Conservation (phyloP, 2,329 filamentous ascomycete genomes). For the Gnomoniopsis smithogilvyi region DNA sequence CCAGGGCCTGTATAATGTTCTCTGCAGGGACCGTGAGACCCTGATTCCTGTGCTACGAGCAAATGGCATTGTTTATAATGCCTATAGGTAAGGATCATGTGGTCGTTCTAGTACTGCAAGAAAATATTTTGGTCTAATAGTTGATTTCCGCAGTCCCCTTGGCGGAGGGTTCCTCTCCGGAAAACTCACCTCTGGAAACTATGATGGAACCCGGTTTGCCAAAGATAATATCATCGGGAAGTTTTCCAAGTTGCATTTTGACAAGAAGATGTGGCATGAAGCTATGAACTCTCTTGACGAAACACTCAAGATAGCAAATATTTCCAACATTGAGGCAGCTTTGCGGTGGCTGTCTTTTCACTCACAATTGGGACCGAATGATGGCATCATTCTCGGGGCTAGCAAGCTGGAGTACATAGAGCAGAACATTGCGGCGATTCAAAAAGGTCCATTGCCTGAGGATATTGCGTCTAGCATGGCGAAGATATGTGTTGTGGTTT, state of each 20-base stretch:
- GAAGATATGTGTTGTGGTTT: too few species aligned
- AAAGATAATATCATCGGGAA: slow-evolving; percentile 16
- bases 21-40: slow-evolving; percentile 13
- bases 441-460: too few species aligned
- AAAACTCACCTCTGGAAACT: slow-evolving; percentile 16
- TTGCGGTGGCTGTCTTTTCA: not conserved
- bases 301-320: slow-evolving; percentile 11
- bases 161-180: slow-evolving; percentile 21
- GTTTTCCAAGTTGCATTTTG: slow-evolving; percentile 16
- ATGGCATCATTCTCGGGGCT: not conserved
- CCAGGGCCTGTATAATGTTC: slow-evolving; percentile 18
- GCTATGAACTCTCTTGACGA: slow-evolving; percentile 10
- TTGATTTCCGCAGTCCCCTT: slow-evolving; percentile 14
- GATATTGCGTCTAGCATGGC: too few species aligned
- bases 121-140: not conserved
- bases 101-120: not conserved
- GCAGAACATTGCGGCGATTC: too few species aligned
- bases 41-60: slow-evolving; percentile 8
- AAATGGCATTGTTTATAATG: slow-evolving; percentile 14
- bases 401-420: not conserved
- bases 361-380: not conserved
- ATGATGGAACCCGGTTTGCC: slow-evolving; percentile 20
- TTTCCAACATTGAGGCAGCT: slow-evolving; percentile 11
- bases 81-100: slow-evolving; percentile 2
- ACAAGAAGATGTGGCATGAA: slow-evolving; percentile 17